Base-by-base conservation (phyloP, 2,329 filamentous ascomycete species). In the Microdochium paspali region DNA sequence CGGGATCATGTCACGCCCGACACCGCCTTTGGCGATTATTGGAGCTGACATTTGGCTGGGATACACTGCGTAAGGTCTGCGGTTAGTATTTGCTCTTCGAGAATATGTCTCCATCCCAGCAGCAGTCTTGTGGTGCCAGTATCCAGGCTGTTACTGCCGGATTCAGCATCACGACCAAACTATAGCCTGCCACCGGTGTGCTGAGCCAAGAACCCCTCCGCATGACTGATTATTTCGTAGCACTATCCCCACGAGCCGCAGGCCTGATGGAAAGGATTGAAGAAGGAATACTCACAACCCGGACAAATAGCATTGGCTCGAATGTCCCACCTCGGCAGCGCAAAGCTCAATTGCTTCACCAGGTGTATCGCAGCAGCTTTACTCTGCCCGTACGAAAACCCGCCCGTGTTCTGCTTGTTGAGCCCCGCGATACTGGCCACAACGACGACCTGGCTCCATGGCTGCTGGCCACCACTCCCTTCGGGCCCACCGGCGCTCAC, bases 281-380 rank as follows among this genome's bases (percentile, higher is more conserved):
- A 9, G 23, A 24, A 24, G 39, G n/a, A 32, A 20, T 25, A 68
- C 70, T 67, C 62, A 76, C 72, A 60, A 20, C 73, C 73, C 15
- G 73, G 72, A 5, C 67, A 70, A 43, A 77, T 67, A 50, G 62
- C 65, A 51, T 74, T 75, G n/a, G 66, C 66, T 25, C 71, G 67
- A 25, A 91, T 76, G 5, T 76, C 70, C 55, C 79, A 79, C 53
- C 78, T 77, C 28, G 77, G 74, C 53, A 89, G 71, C 56, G 82
- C 74, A n/a, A 78, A 74, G 10, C 79, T 79, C 60, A 90, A 73
- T 59, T 86, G 76, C 65, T 88, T 89, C 10, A 82, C 80, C 32
- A 90, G 65, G 52, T 89, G 82, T 7, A 84, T 84, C 0, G 82
- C 81, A 0, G 81, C 87, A 1, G 84, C 86, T 67, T 93, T 93